These are phyloP conservation scores for Amaranthus cruentus DNA, from an alignment of 148 eudicot species.

Conservation along the genomic window DNA sequence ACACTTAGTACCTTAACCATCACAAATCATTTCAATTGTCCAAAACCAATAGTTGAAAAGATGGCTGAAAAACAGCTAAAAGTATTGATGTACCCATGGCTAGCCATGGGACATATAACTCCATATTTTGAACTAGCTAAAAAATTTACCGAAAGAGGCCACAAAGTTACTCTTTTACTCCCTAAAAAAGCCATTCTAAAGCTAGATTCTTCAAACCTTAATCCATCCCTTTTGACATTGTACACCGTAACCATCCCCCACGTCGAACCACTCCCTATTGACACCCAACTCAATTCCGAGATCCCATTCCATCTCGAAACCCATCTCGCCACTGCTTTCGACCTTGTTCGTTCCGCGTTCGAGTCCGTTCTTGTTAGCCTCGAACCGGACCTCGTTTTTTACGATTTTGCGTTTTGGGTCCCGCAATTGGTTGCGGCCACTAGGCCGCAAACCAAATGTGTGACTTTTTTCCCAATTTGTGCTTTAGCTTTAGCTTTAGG, in stretches of 20 bases:
- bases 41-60: no score
- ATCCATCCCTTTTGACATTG: constrained; percentile 40
- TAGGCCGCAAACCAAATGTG: not conserved
- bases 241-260: constrained; percentile 37
- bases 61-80: not conserved
- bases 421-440: constrained; percentile 12
- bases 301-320: constrained; percentile 28
- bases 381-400: constrained; percentile 39
- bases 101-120: constrained; percentile 8
- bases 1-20: no score
- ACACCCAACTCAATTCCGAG: constrained; percentile 46
- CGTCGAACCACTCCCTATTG: constrained; percentile 41
- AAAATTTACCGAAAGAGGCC: constrained; percentile 49
- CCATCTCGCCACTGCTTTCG: constrained; percentile 48
- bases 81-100: not conserved
- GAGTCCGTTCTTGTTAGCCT: constrained; percentile 16
- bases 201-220: constrained; percentile 31
- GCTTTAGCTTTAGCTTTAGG: not conserved
- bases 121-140: constrained; percentile 37
- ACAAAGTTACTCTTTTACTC: constrained; percentile 43
- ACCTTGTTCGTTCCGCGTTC: constrained; percentile 32
- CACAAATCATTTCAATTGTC: no score
- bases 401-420: constrained; percentile 41
- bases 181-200: constrained; percentile 40
- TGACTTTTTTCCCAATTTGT: not conserved